A percentile compares a stretch with the other conserved stretches of the same genome.
Evolutionary conservation across 345 rosid genomes (phyloP).

Genomic region (Lumnitzera littorea): DNA sequence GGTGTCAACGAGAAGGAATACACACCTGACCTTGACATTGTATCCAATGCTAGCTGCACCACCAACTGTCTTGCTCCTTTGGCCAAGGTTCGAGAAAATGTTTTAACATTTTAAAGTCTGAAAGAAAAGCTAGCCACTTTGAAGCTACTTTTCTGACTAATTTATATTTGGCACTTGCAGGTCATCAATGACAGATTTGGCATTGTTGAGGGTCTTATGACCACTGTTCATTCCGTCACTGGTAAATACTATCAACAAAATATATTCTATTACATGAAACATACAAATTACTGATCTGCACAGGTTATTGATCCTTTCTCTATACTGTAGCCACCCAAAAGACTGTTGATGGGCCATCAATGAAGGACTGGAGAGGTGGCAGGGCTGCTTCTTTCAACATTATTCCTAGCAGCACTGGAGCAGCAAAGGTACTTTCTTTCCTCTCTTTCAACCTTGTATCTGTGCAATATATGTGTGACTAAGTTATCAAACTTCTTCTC

Average conservation of each 20-base stretch:
- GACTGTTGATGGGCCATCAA: slow-evolving; percentile 76
- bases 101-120: neutral
- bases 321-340: slow-evolving; percentile 46
- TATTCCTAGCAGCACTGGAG: slow-evolving; percentile 74
- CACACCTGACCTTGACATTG: slow-evolving; percentile 37
- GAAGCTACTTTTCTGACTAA: neutral
- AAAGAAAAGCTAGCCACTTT: neutral
- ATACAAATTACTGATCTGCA: neutral
- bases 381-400: slow-evolving; percentile 71
- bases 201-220: slow-evolving; percentile 72
- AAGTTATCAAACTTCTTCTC: too few relatives aligned
- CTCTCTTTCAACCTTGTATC: neutral
- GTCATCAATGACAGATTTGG: slow-evolving; percentile 59
- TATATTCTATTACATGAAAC: neutral
- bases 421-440: slow-evolving; percentile 43
- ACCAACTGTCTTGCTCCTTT: slow-evolving; percentile 72
- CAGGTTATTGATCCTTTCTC: neutral
- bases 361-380: slow-evolving; percentile 83
- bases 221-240: slow-evolving; percentile 65
- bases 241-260: slow-evolving; percentile 14
- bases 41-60: slow-evolving; percentile 76
- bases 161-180: slow-evolving; percentile 13
- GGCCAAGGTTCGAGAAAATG: slow-evolving; percentile 34
- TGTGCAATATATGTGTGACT: neutral
- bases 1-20: slow-evolving; percentile 64